Percentiles rank a stretch among this genome's conserved stretches.
These are phyloP conservation scores for Oryza punctata DNA, from an alignment of 176 grass and related monocot species.

Conservation along the genomic window DNA sequence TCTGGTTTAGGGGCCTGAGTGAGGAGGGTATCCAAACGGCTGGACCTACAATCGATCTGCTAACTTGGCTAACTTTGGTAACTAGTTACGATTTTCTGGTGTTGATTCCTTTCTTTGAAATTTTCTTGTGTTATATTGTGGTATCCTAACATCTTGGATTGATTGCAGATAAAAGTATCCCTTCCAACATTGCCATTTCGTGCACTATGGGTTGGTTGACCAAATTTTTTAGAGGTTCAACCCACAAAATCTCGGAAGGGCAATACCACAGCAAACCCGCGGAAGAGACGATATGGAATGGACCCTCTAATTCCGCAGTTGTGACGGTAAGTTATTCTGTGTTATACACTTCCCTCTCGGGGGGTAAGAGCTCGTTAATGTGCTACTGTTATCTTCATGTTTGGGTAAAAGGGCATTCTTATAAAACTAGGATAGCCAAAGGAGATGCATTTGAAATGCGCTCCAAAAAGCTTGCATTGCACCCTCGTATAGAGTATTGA, in stretches of 20 bases:
- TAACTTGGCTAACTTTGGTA: background rate
- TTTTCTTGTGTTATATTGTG: background rate
- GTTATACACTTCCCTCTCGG: background rate
- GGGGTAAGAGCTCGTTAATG: background rate
- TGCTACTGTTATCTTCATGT: background rate
- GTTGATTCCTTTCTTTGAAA: background rate
- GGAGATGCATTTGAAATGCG: background rate
- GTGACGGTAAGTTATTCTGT: slow-evolving; percentile 52
- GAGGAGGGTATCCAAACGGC: background rate
- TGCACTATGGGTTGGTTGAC: slow-evolving; percentile 77
- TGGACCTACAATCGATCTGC: background rate
- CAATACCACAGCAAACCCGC: slow-evolving; percentile 42
- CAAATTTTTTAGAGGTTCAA: slow-evolving; percentile 85
- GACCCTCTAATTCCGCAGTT: slow-evolving; percentile 39
- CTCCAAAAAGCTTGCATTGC: background rate
- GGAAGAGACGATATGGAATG: slow-evolving; percentile 54
- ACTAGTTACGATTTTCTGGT: background rate
- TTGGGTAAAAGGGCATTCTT: background rate
- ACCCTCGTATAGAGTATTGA: background rate
- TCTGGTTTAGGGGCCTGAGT: background rate
- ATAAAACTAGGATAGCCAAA: slow-evolving; percentile 17
- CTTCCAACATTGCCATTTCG: slow-evolving; percentile 3
- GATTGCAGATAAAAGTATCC: slow-evolving; percentile 34
- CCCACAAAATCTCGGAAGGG: slow-evolving; percentile 69
- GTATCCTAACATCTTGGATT: background rate